Evolutionary conservation across 495 filamentous ascomycete genomes (phyloP).

Genomic region (Mytilinidion resinicola): DNA sequence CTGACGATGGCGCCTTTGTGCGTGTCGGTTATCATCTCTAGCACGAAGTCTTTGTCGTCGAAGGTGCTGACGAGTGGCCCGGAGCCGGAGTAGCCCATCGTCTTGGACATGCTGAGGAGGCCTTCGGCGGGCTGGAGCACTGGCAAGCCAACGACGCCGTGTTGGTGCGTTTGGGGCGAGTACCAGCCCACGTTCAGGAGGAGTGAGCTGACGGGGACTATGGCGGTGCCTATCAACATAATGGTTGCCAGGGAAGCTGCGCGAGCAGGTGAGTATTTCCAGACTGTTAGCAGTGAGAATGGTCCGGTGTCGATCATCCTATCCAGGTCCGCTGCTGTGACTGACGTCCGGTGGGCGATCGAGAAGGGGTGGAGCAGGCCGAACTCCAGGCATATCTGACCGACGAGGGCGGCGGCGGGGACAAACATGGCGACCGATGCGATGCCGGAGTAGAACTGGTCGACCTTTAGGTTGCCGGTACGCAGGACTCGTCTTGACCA

Average conservation of each 20-base stretch:
- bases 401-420: slow-evolving; percentile 6
- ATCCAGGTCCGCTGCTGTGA: slow-evolving; percentile 8
- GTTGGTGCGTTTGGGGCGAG: slow-evolving; percentile 1
- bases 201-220: slow-evolving; percentile 11
- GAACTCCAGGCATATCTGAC: slow-evolving; percentile 6
- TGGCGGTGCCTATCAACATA: slow-evolving; percentile 3
- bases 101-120: neutral
- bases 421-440: slow-evolving; percentile 8
- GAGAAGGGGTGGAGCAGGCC: slow-evolving; percentile 11
- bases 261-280: slow-evolving; percentile 8
- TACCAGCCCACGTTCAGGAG: slow-evolving; percentile 1
- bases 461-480: slow-evolving; percentile 7
- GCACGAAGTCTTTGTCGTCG: neutral
- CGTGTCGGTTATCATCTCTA: slow-evolving; percentile 6
- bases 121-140: neutral
- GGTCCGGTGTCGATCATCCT: slow-evolving; percentile 10
- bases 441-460: slow-evolving; percentile 11
- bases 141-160: slow-evolving; percentile 3
- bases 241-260: slow-evolving; percentile 1
- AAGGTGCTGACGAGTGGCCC: neutral
- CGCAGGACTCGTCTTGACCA: slow-evolving; percentile 6
- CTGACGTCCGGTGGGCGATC: slow-evolving; percentile 3
- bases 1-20: slow-evolving; percentile 5
- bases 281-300: slow-evolving; percentile 2
- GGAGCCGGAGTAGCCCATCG: slow-evolving; percentile 3